These are phyloP conservation scores for Apiospora marii DNA, from an alignment of 2,329 filamentous ascomycete genomes.

Conservation along the genomic window DNA sequence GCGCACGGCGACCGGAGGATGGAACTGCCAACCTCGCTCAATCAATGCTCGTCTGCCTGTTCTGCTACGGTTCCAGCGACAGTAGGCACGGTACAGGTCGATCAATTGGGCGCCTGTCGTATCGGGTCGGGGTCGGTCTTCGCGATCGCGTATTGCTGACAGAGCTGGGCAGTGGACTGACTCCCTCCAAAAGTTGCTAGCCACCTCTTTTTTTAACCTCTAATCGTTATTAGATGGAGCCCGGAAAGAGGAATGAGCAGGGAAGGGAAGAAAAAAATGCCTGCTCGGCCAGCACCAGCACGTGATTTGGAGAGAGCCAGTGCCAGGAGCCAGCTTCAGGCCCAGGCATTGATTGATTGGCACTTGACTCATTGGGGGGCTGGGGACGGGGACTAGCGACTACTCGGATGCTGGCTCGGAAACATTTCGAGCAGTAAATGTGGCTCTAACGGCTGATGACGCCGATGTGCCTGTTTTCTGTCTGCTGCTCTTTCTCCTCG, in stretches of 20 bases:
- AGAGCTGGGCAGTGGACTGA: conserved; percentile 2
- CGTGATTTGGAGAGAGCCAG: conserved; percentile 12
- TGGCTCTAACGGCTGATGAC: conserved; percentile 7
- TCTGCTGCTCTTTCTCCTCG: neutral
- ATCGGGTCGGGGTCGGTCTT: conserved; percentile 16
- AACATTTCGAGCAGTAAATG: conserved; percentile 5
- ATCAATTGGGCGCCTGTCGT: conserved; percentile 15
- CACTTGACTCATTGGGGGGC: neutral
- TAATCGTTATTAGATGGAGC: conserved; percentile 10
- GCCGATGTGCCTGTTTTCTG: neutral
- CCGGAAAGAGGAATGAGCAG: conserved; percentile 4
- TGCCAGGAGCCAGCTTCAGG: neutral
- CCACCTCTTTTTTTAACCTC: conserved; percentile 16
- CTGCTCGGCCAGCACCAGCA: neutral
- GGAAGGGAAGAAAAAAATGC: neutral
- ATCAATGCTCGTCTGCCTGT: conserved; percentile 7
- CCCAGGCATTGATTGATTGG: neutral
- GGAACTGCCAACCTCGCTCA: conserved; percentile 17
- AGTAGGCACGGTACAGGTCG: neutral
- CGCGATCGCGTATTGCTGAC: conserved; percentile 20
- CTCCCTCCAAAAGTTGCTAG: conserved; percentile 3
- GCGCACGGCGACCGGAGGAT: neutral
- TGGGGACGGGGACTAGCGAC: neutral
- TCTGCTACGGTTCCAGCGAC: neutral
- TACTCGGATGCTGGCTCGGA: conserved; percentile 8